phyloP scores from a whole-genome alignment of 352 stramenopile species.

The Globisporangium rhizosaccharum region DNA sequence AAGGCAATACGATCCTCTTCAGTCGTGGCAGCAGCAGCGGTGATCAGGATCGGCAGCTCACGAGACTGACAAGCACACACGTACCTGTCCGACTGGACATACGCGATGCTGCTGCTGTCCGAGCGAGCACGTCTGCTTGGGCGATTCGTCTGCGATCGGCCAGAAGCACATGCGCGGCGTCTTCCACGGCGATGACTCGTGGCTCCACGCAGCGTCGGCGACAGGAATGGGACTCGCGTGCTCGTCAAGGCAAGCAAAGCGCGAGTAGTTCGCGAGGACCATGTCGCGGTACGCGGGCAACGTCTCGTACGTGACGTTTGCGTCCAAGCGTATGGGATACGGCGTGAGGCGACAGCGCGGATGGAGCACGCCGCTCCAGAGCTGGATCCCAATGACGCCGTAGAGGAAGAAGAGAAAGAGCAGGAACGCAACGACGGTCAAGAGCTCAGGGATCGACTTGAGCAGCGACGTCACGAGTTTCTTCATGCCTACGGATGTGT shows the following conservation, averaged over 20 bases:
- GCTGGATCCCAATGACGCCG: slow-evolving; percentile 74
- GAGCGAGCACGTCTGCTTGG: slow-evolving; percentile 51
- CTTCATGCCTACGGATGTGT: slow-evolving; percentile 43
- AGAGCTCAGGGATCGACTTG: slow-evolving; percentile 64
- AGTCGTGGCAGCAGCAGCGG: no score
- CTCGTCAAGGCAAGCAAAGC: slow-evolving; percentile 30
- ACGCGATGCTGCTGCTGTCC: slow-evolving; percentile 24
- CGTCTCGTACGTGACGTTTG: slow-evolving; percentile 20
- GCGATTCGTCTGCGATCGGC: slow-evolving; percentile 75
- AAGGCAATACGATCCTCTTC: no score
- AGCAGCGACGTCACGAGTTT: slow-evolving; percentile 75
- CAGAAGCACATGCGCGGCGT: slow-evolving; percentile 81
- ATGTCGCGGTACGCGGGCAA: slow-evolving; percentile 28
- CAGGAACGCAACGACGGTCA: slow-evolving; percentile 78
- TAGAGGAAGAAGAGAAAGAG: slow-evolving; percentile 85
- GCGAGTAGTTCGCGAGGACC: slow-evolving; percentile 30
- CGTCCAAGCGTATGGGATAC: slow-evolving; percentile 46
- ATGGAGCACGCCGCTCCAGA: slow-evolving; percentile 71
- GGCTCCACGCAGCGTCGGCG: slow-evolving; percentile 27
- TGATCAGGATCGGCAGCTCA: neutral
- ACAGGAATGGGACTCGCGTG: slow-evolving; percentile 29
- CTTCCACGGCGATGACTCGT: slow-evolving; percentile 46
- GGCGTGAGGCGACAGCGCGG: slow-evolving; percentile 65
- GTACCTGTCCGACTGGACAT: slow-evolving; percentile 34
- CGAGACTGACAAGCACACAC: neutral